Conservation (phyloP, 1,284 basidiomycete species). For the Cryptococcus sp. region DNA sequence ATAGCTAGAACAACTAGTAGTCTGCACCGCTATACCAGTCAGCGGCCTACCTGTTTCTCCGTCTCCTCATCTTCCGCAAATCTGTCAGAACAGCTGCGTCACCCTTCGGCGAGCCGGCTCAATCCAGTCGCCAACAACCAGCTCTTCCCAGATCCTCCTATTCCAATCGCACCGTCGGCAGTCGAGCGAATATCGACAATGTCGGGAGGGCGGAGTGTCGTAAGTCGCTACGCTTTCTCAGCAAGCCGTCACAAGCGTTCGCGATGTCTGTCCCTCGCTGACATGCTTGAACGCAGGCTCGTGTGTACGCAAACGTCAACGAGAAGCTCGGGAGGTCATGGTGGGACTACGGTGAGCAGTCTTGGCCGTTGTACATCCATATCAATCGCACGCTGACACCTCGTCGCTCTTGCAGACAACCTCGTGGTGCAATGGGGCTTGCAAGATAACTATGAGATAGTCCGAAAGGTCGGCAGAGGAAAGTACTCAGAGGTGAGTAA, state of each 20-base stretch:
- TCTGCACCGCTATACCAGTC: no score
- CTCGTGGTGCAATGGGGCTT: constrained; percentile 91
- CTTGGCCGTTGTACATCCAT: background rate
- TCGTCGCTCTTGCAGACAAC: constrained; percentile 65
- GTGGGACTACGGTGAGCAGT: constrained; percentile 63
- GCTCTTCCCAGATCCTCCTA: no score
- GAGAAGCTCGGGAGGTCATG: constrained; percentile 60
- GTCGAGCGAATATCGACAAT: background rate
- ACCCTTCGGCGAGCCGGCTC: no score
- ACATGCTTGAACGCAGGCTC: constrained; percentile 43
- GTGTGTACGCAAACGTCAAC: constrained; percentile 62
- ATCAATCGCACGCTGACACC: background rate
- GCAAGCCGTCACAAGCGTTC: background rate
- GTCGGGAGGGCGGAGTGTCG: background rate
- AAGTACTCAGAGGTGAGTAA: constrained; percentile 89
- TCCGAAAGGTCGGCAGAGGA: constrained; percentile 92
- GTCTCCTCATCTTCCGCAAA: no score
- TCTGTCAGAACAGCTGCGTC: no score
- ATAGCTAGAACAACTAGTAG: no score
- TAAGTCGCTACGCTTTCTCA: background rate
- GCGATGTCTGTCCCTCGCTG: background rate
- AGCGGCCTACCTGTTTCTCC: no score
- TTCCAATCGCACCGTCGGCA: background rate
- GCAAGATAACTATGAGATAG: constrained; percentile 98
- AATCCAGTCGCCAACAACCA: no score